A percentile compares a stretch with the other conserved stretches of the same genome.
phyloP scores from a whole-genome alignment of 257 asterid genomes.

The Solanum commersonii region DNA sequence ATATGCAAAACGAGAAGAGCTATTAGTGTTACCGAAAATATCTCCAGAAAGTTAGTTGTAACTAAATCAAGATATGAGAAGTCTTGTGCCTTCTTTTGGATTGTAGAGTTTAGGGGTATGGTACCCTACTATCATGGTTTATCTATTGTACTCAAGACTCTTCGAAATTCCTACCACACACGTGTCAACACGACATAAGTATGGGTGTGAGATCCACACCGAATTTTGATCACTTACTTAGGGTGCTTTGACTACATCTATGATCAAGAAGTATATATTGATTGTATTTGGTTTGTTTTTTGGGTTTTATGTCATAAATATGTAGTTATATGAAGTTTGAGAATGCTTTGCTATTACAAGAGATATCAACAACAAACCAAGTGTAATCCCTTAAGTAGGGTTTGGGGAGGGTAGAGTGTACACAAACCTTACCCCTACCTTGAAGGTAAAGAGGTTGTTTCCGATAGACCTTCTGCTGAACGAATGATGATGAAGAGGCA shows the following conservation, averaged over 20 bases:
- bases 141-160: neutral
- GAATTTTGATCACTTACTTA: neutral
- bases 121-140: neutral
- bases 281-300: neutral
- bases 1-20: neutral
- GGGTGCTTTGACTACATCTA: neutral
- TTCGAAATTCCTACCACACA: neutral
- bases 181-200: neutral
- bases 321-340: neutral
- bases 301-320: neutral
- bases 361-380: neutral
- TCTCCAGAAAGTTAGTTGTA: neutral
- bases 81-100: neutral
- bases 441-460: too few species aligned
- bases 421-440: too few species aligned
- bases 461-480: neutral
- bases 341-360: neutral
- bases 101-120: neutral
- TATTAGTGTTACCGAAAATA: neutral
- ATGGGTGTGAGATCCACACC: neutral
- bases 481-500: neutral
- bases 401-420: too few species aligned
- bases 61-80: neutral
- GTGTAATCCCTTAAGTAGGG: neutral
- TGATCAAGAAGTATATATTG: neutral